A percentile compares a stretch with the other conserved stretches of the same genome.
phyloP scores from a whole-genome alignment of 2,329 filamentous ascomycete genomes.

The Aspergillus sp. region DNA sequence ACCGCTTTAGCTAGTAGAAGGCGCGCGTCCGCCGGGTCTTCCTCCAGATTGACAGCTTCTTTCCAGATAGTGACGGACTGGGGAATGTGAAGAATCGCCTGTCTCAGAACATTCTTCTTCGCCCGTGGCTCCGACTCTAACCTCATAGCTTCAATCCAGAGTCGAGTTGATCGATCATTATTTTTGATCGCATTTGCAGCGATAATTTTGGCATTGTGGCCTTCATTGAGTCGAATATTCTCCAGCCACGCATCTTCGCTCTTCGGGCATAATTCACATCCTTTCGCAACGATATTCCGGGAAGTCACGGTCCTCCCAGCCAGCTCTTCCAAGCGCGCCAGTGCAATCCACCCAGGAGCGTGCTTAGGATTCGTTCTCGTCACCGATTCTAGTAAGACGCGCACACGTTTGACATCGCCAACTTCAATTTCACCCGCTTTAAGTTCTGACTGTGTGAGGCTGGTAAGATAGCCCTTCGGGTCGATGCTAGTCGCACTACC shows the following conservation, averaged over 20 bases:
- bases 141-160: slow-evolving; percentile 96
- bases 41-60: slow-evolving; percentile 91
- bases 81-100: slow-evolving; percentile 87
- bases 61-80: slow-evolving; percentile 98
- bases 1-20: slow-evolving; percentile 91
- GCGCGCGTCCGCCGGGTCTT: slow-evolving; percentile 82
- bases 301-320: slow-evolving; percentile 90
- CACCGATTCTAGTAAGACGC: slow-evolving; percentile 90
- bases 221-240: slow-evolving; percentile 89
- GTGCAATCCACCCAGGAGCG: slow-evolving; percentile 92
- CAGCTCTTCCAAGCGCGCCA: slow-evolving; percentile 85
- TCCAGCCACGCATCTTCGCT: slow-evolving; percentile 96
- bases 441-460: slow-evolving; percentile 76
- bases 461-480: slow-evolving; percentile 93
- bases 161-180: slow-evolving; percentile 79
- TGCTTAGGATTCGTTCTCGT: slow-evolving; percentile 97
- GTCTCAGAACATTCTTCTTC: slow-evolving; percentile 88
- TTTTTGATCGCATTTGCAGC: slow-evolving; percentile 90
- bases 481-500: slow-evolving; percentile 91
- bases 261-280: slow-evolving; percentile 87
- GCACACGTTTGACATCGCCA: slow-evolving; percentile 91
- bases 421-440: slow-evolving; percentile 80
- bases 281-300: slow-evolving; percentile 81
- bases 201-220: slow-evolving; percentile 92
- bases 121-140: slow-evolving; percentile 78